Conservation (phyloP, 805 yeast species). For the Kazachstania bromeliacearum region DNA sequence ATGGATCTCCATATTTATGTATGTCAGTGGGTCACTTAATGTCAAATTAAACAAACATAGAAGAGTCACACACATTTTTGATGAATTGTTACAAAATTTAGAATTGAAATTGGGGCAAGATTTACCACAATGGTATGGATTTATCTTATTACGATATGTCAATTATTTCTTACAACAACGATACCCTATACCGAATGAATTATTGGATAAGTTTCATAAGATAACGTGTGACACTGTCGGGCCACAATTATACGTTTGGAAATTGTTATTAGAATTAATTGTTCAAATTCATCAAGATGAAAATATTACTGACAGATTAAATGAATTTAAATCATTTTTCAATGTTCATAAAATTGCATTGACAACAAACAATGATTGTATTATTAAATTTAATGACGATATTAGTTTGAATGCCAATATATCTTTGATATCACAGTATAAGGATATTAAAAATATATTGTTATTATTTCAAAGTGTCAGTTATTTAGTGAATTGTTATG, state of each 20-base stretch:
- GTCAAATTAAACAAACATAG: constrained; percentile 8
- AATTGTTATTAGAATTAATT: constrained; percentile 15
- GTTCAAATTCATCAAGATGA: constrained; percentile 19
- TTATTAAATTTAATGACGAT: constrained; percentile 9
- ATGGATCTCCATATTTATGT: constrained; percentile 17
- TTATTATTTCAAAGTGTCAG: constrained; percentile 27
- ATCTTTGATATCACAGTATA: constrained; percentile 16
- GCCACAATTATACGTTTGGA: constrained; percentile 19
- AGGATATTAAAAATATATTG: constrained; percentile 22
- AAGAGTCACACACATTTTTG: constrained; percentile 7
- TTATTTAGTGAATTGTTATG: constrained; percentile 26
- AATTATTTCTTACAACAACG: constrained; percentile 16
- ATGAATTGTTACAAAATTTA: constrained; percentile 1
- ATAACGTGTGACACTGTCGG: constrained; percentile 7
- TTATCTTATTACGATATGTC: constrained; percentile 10
- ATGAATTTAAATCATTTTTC: constrained; percentile 22
- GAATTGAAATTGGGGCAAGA: background rate
- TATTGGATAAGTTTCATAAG: constrained; percentile 1
- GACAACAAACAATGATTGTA: constrained; percentile 1
- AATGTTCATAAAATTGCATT: constrained; percentile 11
- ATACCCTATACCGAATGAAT: constrained; percentile 7
- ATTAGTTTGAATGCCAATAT: constrained; percentile 11
- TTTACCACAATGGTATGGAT: constrained; percentile 11
- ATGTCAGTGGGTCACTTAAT: constrained; percentile 10
- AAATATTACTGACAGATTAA: constrained; percentile 20